A percentile compares a stretch with the other conserved stretches of the same genome.
Evolutionary conservation across 768 basidiomycete genomes (phyloP).

Genomic region (Mycena pura): DNA sequence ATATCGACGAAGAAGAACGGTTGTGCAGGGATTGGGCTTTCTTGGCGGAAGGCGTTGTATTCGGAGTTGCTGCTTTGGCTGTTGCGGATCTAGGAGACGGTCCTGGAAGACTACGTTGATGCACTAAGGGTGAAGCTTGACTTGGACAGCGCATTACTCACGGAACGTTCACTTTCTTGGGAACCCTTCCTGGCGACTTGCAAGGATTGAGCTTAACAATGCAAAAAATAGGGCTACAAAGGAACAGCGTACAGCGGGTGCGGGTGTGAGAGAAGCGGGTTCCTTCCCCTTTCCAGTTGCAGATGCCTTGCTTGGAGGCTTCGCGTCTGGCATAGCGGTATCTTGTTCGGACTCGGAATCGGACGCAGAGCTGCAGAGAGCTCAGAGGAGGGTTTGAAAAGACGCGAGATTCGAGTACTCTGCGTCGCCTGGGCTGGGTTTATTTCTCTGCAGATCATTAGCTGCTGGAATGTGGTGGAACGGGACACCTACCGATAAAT

Average conservation of each 20-base stretch:
- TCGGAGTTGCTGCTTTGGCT: slow-evolving; percentile 17
- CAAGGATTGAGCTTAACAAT: neutral
- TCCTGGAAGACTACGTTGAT: slow-evolving; percentile 33
- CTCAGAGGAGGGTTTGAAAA: neutral
- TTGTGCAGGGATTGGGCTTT: slow-evolving; percentile 19
- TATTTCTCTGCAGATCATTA: neutral
- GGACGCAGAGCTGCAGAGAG: neutral
- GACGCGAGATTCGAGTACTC: slow-evolving; percentile 23
- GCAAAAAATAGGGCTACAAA: neutral
- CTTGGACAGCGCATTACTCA: slow-evolving; percentile 28
- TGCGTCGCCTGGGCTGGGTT: neutral
- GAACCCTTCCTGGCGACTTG: slow-evolving; percentile 27
- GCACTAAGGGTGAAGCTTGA: neutral
- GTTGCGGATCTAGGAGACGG: slow-evolving; percentile 33
- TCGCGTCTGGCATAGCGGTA: slow-evolving; percentile 16
- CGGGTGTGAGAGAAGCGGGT: slow-evolving; percentile 1
- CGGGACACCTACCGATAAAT: slow-evolving; percentile 11
- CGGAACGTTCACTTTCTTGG: slow-evolving; percentile 42
- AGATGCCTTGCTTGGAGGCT: slow-evolving; percentile 9
- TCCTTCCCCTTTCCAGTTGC: slow-evolving; percentile 1
- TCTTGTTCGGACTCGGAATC: slow-evolving; percentile 18
- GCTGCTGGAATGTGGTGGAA: neutral
- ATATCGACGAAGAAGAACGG: slow-evolving; percentile 31
- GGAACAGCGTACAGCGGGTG: slow-evolving; percentile 13
- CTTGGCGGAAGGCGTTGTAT: slow-evolving; percentile 19